Evolutionary conservation across 2,329 filamentous ascomycete genomes (phyloP).

Genomic region (Verticillium longisporum): DNA sequence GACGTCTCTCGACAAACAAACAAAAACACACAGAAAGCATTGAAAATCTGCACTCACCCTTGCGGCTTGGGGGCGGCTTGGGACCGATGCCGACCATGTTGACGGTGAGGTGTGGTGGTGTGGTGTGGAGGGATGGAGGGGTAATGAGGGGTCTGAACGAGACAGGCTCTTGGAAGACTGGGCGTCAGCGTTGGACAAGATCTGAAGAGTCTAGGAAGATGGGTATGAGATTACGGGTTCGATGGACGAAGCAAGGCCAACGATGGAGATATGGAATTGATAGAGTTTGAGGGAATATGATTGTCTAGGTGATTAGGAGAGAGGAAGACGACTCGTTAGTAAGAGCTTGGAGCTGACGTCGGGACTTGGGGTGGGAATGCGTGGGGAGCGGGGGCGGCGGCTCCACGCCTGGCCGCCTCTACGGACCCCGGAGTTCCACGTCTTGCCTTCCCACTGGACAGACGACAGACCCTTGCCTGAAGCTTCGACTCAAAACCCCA

Average conservation of each 20-base stretch:
- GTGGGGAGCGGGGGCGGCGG: background rate
- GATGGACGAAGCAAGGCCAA: background rate
- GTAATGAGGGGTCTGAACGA: background rate
- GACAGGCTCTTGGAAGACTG: background rate
- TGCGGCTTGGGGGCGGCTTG: slow-evolving; percentile 45
- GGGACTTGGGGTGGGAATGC: background rate
- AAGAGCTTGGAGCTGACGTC: background rate
- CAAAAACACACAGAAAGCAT: background rate
- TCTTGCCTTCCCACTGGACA: background rate
- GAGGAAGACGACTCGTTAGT: background rate
- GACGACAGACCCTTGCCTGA: background rate
- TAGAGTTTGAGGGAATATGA: background rate
- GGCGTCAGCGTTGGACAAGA: background rate
- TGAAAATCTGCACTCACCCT: slow-evolving; percentile 50
- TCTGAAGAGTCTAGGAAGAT: background rate
- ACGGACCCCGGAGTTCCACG: background rate
- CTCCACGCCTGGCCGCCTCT: background rate
- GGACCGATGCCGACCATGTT: slow-evolving; percentile 47
- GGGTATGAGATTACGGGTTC: background rate
- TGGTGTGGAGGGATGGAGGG: background rate
- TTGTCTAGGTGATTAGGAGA: background rate
- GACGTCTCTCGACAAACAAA: background rate
- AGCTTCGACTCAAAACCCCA: background rate
- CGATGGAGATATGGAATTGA: background rate
- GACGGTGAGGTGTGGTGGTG: slow-evolving; percentile 9